Evolutionary conservation across 1,284 basidiomycete genomes (phyloP).

Genomic region (Papiliotrema terrestris): DNA sequence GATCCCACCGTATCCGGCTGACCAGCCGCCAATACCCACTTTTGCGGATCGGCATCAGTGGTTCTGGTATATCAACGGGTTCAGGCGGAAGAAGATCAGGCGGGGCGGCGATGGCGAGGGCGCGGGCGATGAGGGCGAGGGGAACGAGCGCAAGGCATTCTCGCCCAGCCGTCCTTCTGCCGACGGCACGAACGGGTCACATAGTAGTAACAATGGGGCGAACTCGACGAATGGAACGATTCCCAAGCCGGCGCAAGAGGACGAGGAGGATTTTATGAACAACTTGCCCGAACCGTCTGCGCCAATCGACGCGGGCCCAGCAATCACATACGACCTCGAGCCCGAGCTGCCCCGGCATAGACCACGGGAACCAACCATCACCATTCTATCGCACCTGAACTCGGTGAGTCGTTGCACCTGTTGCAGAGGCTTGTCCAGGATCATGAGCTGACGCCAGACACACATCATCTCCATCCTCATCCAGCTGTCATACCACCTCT

Average conservation of each 20-base stretch:
- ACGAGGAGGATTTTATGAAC: constrained; percentile 13
- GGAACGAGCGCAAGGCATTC: not conserved
- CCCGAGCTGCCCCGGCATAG: constrained; percentile 10
- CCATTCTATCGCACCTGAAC: constrained; percentile 21
- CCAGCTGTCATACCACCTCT: constrained; percentile 20
- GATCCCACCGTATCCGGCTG: constrained; percentile 9
- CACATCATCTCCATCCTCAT: constrained; percentile 21
- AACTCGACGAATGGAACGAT: not conserved
- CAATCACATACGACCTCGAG: constrained; percentile 4
- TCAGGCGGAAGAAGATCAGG: constrained; percentile 1
- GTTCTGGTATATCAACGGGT: constrained; percentile 12
- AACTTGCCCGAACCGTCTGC: constrained; percentile 9
- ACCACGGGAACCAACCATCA: constrained; percentile 33
- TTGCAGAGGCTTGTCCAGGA: not conserved
- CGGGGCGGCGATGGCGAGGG: not conserved
- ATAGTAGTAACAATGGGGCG: not conserved
- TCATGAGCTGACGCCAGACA: constrained; percentile 7
- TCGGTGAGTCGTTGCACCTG: constrained; percentile 24
- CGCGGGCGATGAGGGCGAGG: not conserved
- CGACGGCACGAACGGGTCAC: not conserved
- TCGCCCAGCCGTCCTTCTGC: not conserved
- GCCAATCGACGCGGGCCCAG: not conserved
- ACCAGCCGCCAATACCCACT: constrained; percentile 12
- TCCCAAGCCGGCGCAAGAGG: constrained; percentile 16
- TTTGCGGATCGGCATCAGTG: constrained; percentile 5